phyloP scores from a whole-genome alignment of 345 rosid species.

The Hevea brasiliensis region DNA sequence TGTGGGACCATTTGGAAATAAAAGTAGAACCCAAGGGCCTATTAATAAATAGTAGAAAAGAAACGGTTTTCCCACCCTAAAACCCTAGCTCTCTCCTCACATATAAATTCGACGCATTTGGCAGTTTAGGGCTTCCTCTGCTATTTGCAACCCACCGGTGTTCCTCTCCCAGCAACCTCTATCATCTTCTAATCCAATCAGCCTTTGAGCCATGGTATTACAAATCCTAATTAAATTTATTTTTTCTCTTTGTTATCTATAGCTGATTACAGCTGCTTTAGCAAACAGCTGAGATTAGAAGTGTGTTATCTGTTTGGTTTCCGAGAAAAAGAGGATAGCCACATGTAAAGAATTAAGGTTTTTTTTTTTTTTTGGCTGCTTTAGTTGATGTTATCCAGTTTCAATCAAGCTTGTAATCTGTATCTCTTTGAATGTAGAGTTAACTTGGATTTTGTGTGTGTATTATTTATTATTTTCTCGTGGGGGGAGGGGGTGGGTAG shows the following conservation, averaged over 20 bases:
- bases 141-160: background rate
- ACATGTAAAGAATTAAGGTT: too few relatives aligned
- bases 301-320: too few relatives aligned
- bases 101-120: background rate
- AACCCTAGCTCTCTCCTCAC: constrained; percentile 14
- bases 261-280: too few relatives aligned
- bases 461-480: too few relatives aligned
- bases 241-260: too few relatives aligned
- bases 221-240: background rate
- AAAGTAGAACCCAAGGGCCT: background rate
- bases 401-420: background rate
- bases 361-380: too few relatives aligned
- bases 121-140: background rate
- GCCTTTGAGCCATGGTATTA: constrained; percentile 6
- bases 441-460: background rate
- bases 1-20: background rate
- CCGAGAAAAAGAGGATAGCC: too few relatives aligned
- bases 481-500: too few relatives aligned
- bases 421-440: background rate
- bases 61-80: background rate
- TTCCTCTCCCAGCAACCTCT: background rate
- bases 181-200: background rate
- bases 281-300: too few relatives aligned
- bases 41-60: background rate
- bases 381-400: background rate